Percentiles rank a stretch among this genome's conserved stretches.
These are phyloP conservation scores for Pinus tabuliformis DNA, from an alignment of 75 land plant genomes.

Conservation along the genomic window DNA sequence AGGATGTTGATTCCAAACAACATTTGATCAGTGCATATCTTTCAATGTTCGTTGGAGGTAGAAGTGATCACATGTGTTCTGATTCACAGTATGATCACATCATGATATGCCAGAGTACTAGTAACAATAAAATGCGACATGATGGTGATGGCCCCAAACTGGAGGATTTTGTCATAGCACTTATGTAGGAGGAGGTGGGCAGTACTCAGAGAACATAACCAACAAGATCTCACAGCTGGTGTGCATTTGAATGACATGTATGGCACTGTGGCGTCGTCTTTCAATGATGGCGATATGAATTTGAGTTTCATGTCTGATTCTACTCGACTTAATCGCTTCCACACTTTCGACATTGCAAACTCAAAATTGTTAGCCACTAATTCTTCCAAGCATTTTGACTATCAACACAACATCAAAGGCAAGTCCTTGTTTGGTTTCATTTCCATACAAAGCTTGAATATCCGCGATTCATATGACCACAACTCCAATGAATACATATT, in stretches of 20 bases:
- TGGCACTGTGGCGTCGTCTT: background rate
- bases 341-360: background rate
- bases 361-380: background rate
- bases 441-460: background rate
- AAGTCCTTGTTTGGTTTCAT: background rate
- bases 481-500: background rate
- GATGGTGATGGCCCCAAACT: conserved; percentile 37
- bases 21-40: conserved; percentile 4
- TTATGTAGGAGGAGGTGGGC: conserved; percentile 10
- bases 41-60: background rate
- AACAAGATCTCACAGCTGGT: background rate
- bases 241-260: background rate
- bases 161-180: conserved; percentile 50
- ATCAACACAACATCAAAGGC: background rate
- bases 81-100: background rate
- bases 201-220: conserved; percentile 7
- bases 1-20: background rate
- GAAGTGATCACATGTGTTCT: background rate
- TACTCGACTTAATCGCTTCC: too few species aligned
- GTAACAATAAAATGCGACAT: background rate
- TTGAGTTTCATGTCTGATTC: too few species aligned
- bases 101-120: background rate
- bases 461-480: background rate
- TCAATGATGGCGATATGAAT: background rate
- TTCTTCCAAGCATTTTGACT: background rate